Conservation (phyloP, 2,329 filamentous ascomycete genomes). For the Cladobotryum protrusum region DNA sequence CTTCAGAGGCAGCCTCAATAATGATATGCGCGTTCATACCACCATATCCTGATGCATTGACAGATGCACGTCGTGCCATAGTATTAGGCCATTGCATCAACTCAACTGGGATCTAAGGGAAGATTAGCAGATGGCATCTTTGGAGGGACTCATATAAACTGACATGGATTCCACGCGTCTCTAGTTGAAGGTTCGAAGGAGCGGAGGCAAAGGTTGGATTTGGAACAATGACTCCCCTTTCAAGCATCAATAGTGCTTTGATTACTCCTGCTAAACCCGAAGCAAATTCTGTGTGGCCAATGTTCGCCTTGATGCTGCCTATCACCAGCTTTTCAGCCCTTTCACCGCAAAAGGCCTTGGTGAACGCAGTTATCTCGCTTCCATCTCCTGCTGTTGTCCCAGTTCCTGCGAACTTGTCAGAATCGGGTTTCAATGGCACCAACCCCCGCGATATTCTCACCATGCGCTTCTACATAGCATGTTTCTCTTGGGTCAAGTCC, state of each 20-base stretch:
- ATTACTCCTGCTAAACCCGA: slow-evolving; percentile 10
- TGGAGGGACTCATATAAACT: neutral
- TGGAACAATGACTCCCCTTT: slow-evolving; percentile 8
- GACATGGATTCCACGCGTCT: neutral
- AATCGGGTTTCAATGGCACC: neutral
- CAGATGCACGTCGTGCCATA: slow-evolving; percentile 11
- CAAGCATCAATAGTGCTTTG: slow-evolving; percentile 10
- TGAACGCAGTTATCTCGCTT: slow-evolving; percentile 7
- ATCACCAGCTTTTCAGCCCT: slow-evolving; percentile 6
- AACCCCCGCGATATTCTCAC: neutral
- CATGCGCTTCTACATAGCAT: slow-evolving; percentile 9
- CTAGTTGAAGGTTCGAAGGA: slow-evolving; percentile 4
- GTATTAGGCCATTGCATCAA: slow-evolving; percentile 12
- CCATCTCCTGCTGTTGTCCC: slow-evolving; percentile 12
- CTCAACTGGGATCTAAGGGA: slow-evolving; percentile 13
- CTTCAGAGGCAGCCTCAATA: slow-evolving; percentile 12
- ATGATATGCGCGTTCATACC: slow-evolving; percentile 19
- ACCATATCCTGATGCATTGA: slow-evolving; percentile 20
- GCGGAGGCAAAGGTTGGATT: slow-evolving; percentile 5
- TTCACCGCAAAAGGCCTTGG: slow-evolving; percentile 3
- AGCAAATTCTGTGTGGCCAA: slow-evolving; percentile 10
- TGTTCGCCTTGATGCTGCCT: slow-evolving; percentile 9
- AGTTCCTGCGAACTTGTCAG: neutral
- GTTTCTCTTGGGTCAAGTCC: slow-evolving; percentile 11
- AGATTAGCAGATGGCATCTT: neutral